A percentile compares a stretch with the other conserved stretches of the same genome.
Evolutionary conservation across 1,139 yeast genomes (phyloP).

Genomic region (Suhomyces taliae): DNA sequence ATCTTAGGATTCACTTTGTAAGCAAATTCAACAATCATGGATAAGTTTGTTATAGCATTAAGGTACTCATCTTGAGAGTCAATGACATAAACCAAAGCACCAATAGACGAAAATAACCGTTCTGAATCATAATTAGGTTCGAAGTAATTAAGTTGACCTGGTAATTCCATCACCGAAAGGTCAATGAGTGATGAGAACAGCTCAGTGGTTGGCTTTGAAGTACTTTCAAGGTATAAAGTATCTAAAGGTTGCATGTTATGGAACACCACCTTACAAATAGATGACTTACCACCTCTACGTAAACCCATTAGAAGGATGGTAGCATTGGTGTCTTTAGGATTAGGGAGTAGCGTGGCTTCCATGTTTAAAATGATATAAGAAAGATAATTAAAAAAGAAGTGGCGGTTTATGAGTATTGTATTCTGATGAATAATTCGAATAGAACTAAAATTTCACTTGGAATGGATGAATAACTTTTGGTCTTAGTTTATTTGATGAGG

Average conservation of each 20-base stretch:
- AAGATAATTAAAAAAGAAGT: no score
- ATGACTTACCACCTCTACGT: constrained; percentile 79
- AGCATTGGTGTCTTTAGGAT: constrained; percentile 56
- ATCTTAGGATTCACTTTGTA: constrained; percentile 81
- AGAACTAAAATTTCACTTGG: no score
- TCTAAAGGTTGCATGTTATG: constrained; percentile 97
- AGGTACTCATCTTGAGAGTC: constrained; percentile 95
- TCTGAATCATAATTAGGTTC: constrained; percentile 84
- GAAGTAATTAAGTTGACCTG: constrained; percentile 89
- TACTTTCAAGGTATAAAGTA: constrained; percentile 85
- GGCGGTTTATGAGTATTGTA: no score
- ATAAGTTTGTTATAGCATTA: constrained; percentile 84
- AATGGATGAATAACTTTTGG: no score
- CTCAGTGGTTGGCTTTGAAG: constrained; percentile 83
- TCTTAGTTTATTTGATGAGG: no score
- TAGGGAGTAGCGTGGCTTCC: constrained; percentile 35
- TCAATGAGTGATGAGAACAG: constrained; percentile 79
- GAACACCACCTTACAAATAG: constrained; percentile 91
- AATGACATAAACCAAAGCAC: constrained; percentile 92
- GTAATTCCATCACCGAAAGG: constrained; percentile 90
- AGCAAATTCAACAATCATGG: constrained; percentile 87
- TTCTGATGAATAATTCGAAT: not conserved
- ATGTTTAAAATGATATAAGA: constrained; percentile 12
- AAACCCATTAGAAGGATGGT: constrained; percentile 84
- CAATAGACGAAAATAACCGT: constrained; percentile 74